Evolutionary conservation across 305 asterid species (phyloP).

Genomic region (Fraxinus angustifolia): DNA sequence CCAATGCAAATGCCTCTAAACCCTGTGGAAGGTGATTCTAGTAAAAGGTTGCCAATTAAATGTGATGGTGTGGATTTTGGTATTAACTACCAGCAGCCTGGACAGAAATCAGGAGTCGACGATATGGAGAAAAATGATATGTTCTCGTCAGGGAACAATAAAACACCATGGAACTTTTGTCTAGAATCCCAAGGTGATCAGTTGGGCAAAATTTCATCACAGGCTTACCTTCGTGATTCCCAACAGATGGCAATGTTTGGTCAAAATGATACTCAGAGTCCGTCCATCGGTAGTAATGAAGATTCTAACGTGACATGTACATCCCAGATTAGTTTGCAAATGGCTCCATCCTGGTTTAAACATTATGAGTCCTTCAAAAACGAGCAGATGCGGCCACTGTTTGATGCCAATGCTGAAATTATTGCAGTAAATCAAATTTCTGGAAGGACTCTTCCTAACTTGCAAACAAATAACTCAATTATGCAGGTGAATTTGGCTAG

Average conservation of each 20-base stretch:
- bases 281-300: constrained; percentile 23
- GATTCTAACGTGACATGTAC: constrained; percentile 24
- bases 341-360: constrained; percentile 57
- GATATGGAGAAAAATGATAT: constrained; percentile 26
- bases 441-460: constrained; percentile 27
- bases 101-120: constrained; percentile 24
- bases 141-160: constrained; percentile 24
- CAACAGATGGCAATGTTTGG: constrained; percentile 25
- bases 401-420: constrained; percentile 25
- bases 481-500: constrained; percentile 35
- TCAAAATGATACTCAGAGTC: constrained; percentile 29
- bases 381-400: constrained; percentile 34
- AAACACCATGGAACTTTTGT: constrained; percentile 22
- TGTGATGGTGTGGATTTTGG: constrained; percentile 14
- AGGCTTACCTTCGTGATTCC: constrained; percentile 25
- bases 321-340: constrained; percentile 37
- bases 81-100: constrained; percentile 30
- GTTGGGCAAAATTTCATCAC: constrained; percentile 28
- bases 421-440: constrained; percentile 29
- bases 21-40: constrained; percentile 29
- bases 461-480: constrained; percentile 29
- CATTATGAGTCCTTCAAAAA: constrained; percentile 39
- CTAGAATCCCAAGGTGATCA: constrained; percentile 31
- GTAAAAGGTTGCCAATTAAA: constrained; percentile 28
- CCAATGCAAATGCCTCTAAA: constrained; percentile 29